phyloP scores from a whole-genome alignment of 345 rosid species.

The Psidium friedrichsthalianum region DNA sequence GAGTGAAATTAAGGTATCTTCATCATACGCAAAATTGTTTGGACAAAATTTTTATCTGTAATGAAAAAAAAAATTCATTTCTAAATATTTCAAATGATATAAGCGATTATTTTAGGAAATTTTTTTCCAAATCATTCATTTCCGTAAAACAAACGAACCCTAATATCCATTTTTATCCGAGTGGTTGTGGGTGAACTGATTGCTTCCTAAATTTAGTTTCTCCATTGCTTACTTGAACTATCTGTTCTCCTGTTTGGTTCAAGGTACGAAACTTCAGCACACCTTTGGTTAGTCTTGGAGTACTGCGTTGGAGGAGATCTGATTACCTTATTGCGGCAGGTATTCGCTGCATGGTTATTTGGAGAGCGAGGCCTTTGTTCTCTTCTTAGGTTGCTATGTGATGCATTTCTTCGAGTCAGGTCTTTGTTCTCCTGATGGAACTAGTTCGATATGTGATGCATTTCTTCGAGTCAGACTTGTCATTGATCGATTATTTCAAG shows the following conservation, averaged over 20 bases:
- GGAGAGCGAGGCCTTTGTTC: neutral
- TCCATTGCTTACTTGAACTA: neutral
- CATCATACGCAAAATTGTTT: too few species aligned
- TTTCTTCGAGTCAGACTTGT: neutral
- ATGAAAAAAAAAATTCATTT: too few species aligned
- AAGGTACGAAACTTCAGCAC: conserved; percentile 97
- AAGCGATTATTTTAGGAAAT: too few species aligned
- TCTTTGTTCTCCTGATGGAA: neutral
- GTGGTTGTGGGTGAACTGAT: neutral
- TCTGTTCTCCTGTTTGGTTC: neutral
- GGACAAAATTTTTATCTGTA: too few species aligned
- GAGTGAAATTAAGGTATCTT: too few species aligned
- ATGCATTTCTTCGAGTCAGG: neutral
- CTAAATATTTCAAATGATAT: too few species aligned
- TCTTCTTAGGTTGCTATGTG: neutral
- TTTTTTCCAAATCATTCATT: too few species aligned
- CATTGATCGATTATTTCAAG: neutral
- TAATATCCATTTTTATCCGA: neutral
- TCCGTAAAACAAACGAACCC: too few species aligned
- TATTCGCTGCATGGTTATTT: conserved; percentile 5
- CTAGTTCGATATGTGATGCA: neutral
- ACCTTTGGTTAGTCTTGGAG: conserved; percentile 96
- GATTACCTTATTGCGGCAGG: conserved; percentile 78
- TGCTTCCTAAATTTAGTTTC: neutral
- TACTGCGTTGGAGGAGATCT: conserved; percentile 97